Evolutionary conservation across 495 filamentous ascomycete genomes (phyloP), one percentile per base, ranked within the genome.

Genomic region (Aspergillus funiculosus): DNA sequence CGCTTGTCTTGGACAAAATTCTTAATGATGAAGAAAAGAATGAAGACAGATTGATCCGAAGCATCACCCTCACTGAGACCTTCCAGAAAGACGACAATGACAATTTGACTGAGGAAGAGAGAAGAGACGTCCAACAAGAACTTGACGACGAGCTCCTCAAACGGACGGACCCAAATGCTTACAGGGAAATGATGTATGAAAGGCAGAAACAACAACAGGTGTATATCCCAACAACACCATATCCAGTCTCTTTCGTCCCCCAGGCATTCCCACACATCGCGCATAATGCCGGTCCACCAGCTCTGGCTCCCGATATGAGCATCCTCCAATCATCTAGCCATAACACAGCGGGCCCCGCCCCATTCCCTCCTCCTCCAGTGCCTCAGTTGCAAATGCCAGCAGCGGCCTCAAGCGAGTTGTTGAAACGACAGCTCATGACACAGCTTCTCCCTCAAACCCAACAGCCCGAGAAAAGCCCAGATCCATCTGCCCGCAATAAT

Each of bases 1-100:
- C 70, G 4, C 18, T 46, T 0, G 78, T 94, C 6, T 64, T 96
- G 2, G 89, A 92, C 51, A 71, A 66, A 19, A 72, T 95, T 1
- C 62, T 95, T 4, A 44, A 52, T 62, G 10, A 18, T 15, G n/a
- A 43, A n/a, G 17, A 30, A 35, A 48, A 45, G 14, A n/a, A 36
- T 43, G 17, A 19, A 34, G 50, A 57, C n/a, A 47, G 47, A 6
- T 60, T 57, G n/a, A 78, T 86, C 49, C 61, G 75, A 5, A 64
- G 61, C 0, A 78, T 85, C 43, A 60, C 62, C 4, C 62, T 79
- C 21, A 80, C 73, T 1, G 73, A 85, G 46, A 81, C 77, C 0
- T 78, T 84, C 48, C 68, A 75, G 39, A 61, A 60, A 20, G 76
- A 83, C 32, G 72, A 77, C 36, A 68, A 77, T 18, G 75, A 80